Base-by-base conservation (phyloP, 2,329 filamentous ascomycete species). In the Neopestalotiopsis rosae region DNA sequence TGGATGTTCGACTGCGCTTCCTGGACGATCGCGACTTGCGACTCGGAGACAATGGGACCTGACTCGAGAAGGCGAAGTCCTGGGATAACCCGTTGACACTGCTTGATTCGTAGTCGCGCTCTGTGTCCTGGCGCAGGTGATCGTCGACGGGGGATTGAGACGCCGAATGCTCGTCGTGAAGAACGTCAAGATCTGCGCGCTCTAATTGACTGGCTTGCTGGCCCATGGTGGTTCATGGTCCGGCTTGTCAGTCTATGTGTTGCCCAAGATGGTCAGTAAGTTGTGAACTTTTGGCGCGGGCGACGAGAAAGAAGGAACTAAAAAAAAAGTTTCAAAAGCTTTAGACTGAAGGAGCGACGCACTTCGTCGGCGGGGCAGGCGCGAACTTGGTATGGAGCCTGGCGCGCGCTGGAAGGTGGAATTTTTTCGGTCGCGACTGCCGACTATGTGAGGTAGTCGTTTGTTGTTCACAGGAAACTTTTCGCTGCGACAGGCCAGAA, bases 51-150 rank as follows among this genome's bases (percentile, higher is more conserved):
- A 32, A 9, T 7, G 65, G 65, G 2, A 69, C 32, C 42, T 69
- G 68, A 38, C 68, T 69, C 13, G 68, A 69, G 24, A 69, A 69
- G 14, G 65, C 65, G 32, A 67, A 59, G 32, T 67, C 65, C 30
- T 59, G 65, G 28, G 65, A 67, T 38, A 32, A 49, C 17, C 17
- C 14, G 17, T 59, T 59, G 34, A 28, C 14, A n/a, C 40, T 40
- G 12, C 58, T 38, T 13, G 63, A 66, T 10, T 42, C 49, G 20
- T 28, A 12, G 28, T 57, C 24, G n/a, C 12, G 38, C 32, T 57
- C 20, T 20, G 14, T 66, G 59, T 20, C n/a, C 20, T 24, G 38
- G 34, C n/a, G 42, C 34, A 17, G 30, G 40, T 38, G 34, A 38
- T 67, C 28, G 13, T 12, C 40, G 45, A 42, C 30, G 10, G 52